These are phyloP conservation scores for Botrytis aclada DNA, from an alignment of 2,329 filamentous ascomycete genomes.

Conservation along the genomic window DNA sequence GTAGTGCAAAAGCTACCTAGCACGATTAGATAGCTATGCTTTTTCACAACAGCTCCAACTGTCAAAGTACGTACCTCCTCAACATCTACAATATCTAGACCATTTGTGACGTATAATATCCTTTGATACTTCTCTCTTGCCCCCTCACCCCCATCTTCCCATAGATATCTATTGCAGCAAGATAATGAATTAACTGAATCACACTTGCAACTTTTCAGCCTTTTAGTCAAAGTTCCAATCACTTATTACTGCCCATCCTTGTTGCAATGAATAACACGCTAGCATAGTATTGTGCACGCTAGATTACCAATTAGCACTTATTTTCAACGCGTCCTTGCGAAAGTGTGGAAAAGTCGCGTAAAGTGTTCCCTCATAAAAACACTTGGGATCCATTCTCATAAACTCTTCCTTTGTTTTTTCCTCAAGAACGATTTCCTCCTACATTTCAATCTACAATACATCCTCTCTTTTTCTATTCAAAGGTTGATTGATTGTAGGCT, in stretches of 20 bases:
- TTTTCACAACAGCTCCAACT: not conserved
- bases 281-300: not conserved
- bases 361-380: constrained; percentile 23
- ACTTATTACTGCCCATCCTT: not conserved
- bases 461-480: not conserved
- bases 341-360: constrained; percentile 18
- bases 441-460: constrained; percentile 3
- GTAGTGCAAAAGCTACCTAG: not conserved
- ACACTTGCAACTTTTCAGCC: not conserved
- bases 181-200: not conserved
- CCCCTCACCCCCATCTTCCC: not conserved
- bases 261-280: constrained; percentile 1
- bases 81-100: not conserved
- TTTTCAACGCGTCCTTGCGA: constrained; percentile 22
- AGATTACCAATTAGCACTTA: constrained; percentile 15
- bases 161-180: not conserved
- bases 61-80: not conserved
- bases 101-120: not conserved
- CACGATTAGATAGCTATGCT: not conserved
- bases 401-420: constrained; percentile 13
- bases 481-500: not conserved
- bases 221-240: not conserved
- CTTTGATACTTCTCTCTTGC: not conserved
- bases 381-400: constrained; percentile 18
- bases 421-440: constrained; percentile 13